Conservation (phyloP, 2,329 filamentous ascomycete genomes). For the Aspergillus terreus region DNA sequence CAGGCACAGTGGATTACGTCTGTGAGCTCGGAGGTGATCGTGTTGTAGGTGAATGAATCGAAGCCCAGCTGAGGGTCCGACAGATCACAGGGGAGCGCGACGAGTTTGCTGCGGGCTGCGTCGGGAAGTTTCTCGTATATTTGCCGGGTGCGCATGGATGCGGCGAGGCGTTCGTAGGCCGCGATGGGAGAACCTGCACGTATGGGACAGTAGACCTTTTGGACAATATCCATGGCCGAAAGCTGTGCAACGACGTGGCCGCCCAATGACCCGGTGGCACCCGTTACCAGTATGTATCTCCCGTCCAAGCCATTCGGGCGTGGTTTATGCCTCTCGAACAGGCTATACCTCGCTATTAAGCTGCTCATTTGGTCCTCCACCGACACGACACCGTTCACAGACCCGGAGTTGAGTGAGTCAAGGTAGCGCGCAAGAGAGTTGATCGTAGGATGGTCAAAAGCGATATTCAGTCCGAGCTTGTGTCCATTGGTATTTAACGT, state of each 20-base stretch:
- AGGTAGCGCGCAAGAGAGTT: conserved; percentile 45
- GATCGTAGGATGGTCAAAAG: conserved; percentile 57
- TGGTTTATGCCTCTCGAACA: conserved; percentile 26
- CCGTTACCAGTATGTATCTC: conserved; percentile 49
- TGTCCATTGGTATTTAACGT: conserved; percentile 48
- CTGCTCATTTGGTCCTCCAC: conserved; percentile 43
- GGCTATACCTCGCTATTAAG: conserved; percentile 47
- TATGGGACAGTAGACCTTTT: conserved; percentile 55
- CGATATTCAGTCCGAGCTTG: conserved; percentile 53
- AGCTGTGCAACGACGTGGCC: conserved; percentile 54
- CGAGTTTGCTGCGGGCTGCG: conserved; percentile 35
- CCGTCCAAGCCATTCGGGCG: conserved; percentile 14
- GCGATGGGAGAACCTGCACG: conserved; percentile 44
- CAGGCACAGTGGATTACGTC: conserved; percentile 62
- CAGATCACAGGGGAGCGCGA: conserved; percentile 49
- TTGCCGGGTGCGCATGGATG: conserved; percentile 40
- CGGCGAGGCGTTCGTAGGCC: conserved; percentile 43
- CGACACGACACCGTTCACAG: conserved; percentile 24
- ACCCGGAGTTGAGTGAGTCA: conserved; percentile 37
- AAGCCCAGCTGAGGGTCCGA: conserved; percentile 49
- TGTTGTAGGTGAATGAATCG: conserved; percentile 34
- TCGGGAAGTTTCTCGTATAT: conserved; percentile 22
- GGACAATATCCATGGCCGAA: conserved; percentile 29
- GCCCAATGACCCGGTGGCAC: conserved; percentile 63
- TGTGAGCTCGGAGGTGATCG: conserved; percentile 43